Evolutionary conservation across 2,329 filamentous ascomycete genomes (phyloP).

Genomic region (Penicillium italicum): DNA sequence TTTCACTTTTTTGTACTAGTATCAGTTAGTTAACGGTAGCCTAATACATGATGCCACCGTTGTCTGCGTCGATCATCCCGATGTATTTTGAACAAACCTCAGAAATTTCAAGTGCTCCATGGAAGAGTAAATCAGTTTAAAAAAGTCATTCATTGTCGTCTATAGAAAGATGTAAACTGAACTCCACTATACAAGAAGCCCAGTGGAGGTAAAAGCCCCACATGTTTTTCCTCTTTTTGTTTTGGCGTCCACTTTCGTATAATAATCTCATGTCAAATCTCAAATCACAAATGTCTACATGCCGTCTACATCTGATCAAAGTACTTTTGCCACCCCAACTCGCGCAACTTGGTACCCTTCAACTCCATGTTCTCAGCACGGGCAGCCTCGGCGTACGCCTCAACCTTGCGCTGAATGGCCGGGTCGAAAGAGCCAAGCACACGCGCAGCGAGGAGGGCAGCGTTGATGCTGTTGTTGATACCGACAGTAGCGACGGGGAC

Average conservation of each 20-base stretch:
- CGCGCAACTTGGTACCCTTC: constrained; percentile 43
- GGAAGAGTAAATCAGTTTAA: not conserved
- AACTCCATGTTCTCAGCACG: constrained; percentile 42
- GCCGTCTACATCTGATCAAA: constrained; percentile 42
- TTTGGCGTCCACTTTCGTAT: constrained; percentile 1
- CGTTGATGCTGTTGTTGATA: constrained; percentile 77
- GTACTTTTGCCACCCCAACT: constrained; percentile 45
- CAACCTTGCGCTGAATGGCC: constrained; percentile 41
- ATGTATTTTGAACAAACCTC: not conserved
- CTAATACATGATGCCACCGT: constrained; percentile 24
- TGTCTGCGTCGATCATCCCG: constrained; percentile 7
- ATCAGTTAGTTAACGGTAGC: constrained; percentile 17
- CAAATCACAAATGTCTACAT: not conserved
- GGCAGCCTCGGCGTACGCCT: constrained; percentile 42
- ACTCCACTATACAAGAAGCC: constrained; percentile 13
- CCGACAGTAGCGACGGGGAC: constrained; percentile 72
- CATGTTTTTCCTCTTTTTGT: not conserved
- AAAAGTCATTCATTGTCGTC: constrained; percentile 25
- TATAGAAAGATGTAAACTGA: constrained; percentile 15
- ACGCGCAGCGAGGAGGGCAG: constrained; percentile 66
- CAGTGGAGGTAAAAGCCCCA: constrained; percentile 2
- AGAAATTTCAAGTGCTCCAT: not conserved
- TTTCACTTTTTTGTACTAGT: constrained; percentile 17
- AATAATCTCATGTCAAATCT: constrained; percentile 3
- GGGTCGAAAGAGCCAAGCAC: constrained; percentile 57